phyloP scores from a whole-genome alignment of 257 asterid species.

The Solanum chilense region DNA sequence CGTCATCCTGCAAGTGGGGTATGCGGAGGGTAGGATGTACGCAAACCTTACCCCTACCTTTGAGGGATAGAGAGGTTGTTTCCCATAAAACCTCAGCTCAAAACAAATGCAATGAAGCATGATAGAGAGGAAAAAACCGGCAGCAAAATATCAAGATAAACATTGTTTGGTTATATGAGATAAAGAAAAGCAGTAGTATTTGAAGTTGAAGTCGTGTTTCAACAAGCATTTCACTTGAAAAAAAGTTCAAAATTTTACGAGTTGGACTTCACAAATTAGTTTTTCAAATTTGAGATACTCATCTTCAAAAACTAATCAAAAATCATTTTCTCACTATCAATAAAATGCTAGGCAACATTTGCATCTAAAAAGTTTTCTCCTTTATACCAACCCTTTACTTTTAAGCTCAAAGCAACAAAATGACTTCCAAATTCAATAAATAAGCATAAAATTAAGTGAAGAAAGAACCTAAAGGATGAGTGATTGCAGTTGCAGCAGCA shows the following conservation, averaged over 20 bases:
- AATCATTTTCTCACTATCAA: not conserved
- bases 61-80: not conserved
- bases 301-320: not conserved
- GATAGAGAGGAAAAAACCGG: not conserved
- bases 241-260: not conserved
- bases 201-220: not conserved
- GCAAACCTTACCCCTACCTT: not conserved
- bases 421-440: not conserved
- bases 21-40: not conserved
- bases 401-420: not conserved
- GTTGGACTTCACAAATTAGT: not conserved
- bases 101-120: not conserved
- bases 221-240: not conserved
- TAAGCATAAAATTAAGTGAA: not conserved
- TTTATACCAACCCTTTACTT: not conserved
- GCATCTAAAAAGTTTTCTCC: not conserved
- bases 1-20: not conserved
- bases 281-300: not conserved
- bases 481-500: constrained; percentile 82
- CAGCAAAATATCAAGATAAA: not conserved
- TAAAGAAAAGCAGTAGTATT: not conserved
- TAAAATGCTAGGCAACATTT: not conserved
- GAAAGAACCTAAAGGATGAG: constrained; percentile 76
- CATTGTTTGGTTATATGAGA: not conserved
- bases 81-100: not conserved